Conservation (phyloP, 495 filamentous ascomycete species). For the Aspergillus ostianus region DNA sequence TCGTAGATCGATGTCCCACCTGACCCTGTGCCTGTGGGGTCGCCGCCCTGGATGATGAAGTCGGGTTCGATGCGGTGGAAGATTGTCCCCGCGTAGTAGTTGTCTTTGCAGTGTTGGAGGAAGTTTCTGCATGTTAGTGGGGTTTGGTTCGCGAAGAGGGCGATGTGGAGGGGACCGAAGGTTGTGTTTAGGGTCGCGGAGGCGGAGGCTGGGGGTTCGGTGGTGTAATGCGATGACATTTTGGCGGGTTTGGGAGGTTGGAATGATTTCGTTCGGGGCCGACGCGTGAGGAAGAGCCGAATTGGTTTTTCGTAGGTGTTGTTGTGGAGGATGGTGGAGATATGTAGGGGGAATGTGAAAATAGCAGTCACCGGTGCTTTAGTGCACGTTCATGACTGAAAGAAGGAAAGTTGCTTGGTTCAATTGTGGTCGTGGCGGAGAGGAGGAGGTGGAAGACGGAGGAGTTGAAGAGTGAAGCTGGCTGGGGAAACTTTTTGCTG, state of each 20-base stretch:
- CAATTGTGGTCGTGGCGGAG: neutral
- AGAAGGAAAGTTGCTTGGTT: neutral
- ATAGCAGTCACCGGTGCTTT: neutral
- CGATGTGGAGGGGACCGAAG: constrained; percentile 79
- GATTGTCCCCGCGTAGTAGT: constrained; percentile 87
- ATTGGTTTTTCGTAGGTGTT: neutral
- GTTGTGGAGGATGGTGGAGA: neutral
- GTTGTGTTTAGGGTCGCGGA: constrained; percentile 89
- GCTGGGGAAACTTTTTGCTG: constrained; percentile 15
- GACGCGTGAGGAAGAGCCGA: neutral
- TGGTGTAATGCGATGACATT: constrained; percentile 90
- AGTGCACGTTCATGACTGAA: neutral
- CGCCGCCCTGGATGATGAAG: constrained; percentile 93
- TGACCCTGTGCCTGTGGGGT: constrained; percentile 87
- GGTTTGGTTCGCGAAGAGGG: constrained; percentile 91
- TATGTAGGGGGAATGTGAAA: too few relatives aligned
- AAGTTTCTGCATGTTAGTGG: constrained; percentile 93
- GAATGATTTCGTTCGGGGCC: neutral
- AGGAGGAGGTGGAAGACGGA: neutral
- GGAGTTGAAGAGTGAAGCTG: constrained; percentile 4
- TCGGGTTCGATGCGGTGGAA: constrained; percentile 92
- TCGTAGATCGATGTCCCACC: constrained; percentile 92
- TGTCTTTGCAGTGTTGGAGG: constrained; percentile 89
- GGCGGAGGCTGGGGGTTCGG: constrained; percentile 88
- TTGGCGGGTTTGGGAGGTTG: neutral